Conservation (phyloP, 306 rosid species). For the Pterocarpus santalinus region DNA sequence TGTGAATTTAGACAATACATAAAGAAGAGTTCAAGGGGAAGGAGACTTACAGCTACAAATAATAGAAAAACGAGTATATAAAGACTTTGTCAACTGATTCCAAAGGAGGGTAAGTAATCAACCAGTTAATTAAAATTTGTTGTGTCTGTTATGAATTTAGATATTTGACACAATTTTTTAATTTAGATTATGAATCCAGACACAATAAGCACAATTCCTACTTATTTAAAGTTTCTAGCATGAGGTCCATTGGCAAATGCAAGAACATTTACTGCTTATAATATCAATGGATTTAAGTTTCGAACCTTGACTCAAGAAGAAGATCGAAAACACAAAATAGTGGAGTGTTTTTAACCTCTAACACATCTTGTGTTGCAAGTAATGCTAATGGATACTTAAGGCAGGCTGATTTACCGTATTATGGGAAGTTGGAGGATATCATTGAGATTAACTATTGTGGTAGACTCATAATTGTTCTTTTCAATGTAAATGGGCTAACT, state of each 20-base stretch:
- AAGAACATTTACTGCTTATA: neutral
- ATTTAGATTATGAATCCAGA: conserved; percentile 4
- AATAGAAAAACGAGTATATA: neutral
- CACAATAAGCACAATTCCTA: neutral
- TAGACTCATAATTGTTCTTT: too few species aligned
- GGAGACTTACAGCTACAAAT: neutral
- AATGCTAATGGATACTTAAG: neutral
- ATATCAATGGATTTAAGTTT: neutral
- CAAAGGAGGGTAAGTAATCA: neutral
- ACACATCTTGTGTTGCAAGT: neutral
- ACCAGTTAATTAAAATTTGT: too few species aligned
- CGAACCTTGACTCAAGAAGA: neutral
- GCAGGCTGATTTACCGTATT: neutral
- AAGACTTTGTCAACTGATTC: neutral
- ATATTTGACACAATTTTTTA: neutral
- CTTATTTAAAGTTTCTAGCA: neutral
- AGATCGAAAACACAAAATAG: too few species aligned
- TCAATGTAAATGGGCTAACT: too few species aligned
- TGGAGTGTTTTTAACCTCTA: too few species aligned
- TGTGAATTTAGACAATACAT: too few species aligned
- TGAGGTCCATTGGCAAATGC: neutral
- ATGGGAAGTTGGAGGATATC: too few species aligned
- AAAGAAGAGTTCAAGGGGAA: neutral
- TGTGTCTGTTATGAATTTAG: too few species aligned
- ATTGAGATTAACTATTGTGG: too few species aligned